phyloP scores from a whole-genome alignment of 345 rosid species.

The Chamaenerion angustifolium region DNA sequence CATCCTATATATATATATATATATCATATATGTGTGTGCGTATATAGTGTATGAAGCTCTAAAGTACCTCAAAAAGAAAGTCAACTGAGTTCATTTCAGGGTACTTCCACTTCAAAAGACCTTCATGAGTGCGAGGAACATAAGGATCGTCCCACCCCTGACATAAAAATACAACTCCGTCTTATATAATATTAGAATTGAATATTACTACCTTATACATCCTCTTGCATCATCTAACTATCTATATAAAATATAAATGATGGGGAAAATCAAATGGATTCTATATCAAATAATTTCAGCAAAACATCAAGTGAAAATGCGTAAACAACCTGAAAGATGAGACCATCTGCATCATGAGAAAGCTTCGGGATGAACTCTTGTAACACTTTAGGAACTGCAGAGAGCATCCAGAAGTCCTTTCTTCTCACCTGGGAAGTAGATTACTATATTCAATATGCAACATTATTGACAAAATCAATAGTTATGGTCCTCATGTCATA shows the following conservation, averaged over 20 bases:
- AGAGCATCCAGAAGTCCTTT: conserved; percentile 94
- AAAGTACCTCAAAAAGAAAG: conserved; percentile 70
- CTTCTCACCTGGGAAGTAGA: conserved; percentile 55
- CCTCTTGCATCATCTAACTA: no score
- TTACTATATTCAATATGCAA: neutral
- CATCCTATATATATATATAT: neutral
- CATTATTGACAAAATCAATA: neutral
- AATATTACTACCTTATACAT: no score
- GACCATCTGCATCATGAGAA: conserved; percentile 96
- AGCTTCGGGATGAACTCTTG: conserved; percentile 90
- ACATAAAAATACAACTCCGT: conserved; percentile 2
- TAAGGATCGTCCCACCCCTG: conserved; percentile 99
- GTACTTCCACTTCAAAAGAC: conserved; percentile 98
- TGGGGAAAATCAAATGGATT: no score
- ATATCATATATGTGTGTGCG: no score
- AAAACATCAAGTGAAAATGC: neutral
- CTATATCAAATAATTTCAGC: no score
- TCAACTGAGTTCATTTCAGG: conserved; percentile 91
- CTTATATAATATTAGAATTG: no score
- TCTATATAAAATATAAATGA: no score
- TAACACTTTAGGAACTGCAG: conserved; percentile 75
- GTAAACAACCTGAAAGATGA: conserved; percentile 74
- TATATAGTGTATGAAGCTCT: neutral
- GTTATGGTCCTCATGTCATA: conserved; percentile 19
- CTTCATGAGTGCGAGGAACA: conserved; percentile 86